Evolutionary conservation across 2,329 filamentous ascomycete species (phyloP), one percentile per base, ranked within the genome.

Genomic region (Apiospora aurea): DNA sequence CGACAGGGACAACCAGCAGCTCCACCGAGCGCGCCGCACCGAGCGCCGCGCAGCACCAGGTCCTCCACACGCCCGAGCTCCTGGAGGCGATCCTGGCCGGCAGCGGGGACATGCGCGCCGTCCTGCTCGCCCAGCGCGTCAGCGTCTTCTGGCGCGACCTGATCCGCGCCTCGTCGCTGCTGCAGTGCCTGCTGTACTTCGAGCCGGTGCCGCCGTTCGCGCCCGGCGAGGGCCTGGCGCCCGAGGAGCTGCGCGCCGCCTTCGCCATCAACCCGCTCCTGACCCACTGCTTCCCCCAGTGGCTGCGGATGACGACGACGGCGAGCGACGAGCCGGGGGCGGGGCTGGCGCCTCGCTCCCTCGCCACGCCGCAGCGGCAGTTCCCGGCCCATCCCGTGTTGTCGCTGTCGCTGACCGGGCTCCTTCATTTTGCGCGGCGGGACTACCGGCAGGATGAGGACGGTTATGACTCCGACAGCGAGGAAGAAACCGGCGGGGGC

Each of bases 61-160:
- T 41, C 3, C 57, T 41, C 34, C 57, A 64, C 29, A 64, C 57
- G 18, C 57, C 29, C 57, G 57, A 64, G 57, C 29, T 64, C 57
- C 34, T 64, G 34, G 57, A 64, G 57, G n/a, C 2, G 18, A 64
- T 64, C 57, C 57, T 64, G 18, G 57, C 57, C 7, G 5, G 18
- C 57, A 41, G 57, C 57, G 57, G 57, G 57, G 57, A 64, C 34
- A 64, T 64, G 57, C 57, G 57, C 57, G 34, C 34, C 8, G 57
- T 64, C 18, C 57, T 64, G 34, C 57, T n/a, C 57, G 57, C 57
- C 8, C 57, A 64, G 57, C 57, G 57, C 34, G 57, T 64, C 34
- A 41, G 34, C 57, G 18, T 13, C 10, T 64, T 64, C 57, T 64
- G 57, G 57, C 57, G 4, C 57, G 57, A 41, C 21, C 7, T 41